Evolutionary conservation across 345 rosid genomes (phyloP).

Genomic region (Eutrema yunnanense): DNA sequence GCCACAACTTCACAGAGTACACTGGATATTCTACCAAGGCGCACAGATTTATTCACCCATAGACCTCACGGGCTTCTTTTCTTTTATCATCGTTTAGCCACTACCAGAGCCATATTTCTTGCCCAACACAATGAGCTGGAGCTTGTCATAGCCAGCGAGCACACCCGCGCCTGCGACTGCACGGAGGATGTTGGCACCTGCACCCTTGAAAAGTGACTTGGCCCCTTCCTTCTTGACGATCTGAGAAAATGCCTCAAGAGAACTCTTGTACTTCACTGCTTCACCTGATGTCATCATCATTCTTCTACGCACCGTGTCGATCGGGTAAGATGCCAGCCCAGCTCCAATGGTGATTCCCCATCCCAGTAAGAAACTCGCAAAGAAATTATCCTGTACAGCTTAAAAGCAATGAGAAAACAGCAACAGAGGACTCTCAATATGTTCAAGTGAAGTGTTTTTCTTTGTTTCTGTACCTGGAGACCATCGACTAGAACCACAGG

Average conservation of each 20-base stretch:
- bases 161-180: slow-evolving; percentile 94
- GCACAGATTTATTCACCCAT: not conserved
- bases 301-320: slow-evolving; percentile 91
- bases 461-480: slow-evolving; percentile 26
- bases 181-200: slow-evolving; percentile 91
- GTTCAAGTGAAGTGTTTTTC: not conserved
- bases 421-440: not conserved
- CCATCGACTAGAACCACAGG: slow-evolving; percentile 61
- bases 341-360: slow-evolving; percentile 92
- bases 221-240: slow-evolving; percentile 77
- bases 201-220: slow-evolving; percentile 84
- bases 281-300: slow-evolving; percentile 99
- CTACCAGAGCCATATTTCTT: slow-evolving; percentile 89
- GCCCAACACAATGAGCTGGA: slow-evolving; percentile 74
- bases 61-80: not conserved
- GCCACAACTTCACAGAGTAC: not conserved
- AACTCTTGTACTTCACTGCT: slow-evolving; percentile 84
- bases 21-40: not conserved
- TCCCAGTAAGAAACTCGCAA: slow-evolving; percentile 82
- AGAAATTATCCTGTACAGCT: slow-evolving; percentile 63
- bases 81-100: slow-evolving; percentile 26
- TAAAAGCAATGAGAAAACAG: not conserved
- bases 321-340: slow-evolving; percentile 82
- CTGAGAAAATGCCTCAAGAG: slow-evolving; percentile 63
- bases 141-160: slow-evolving; percentile 82